phyloP scores from a whole-genome alignment of 83 land plant genomes.

The Picea engelmannii region DNA sequence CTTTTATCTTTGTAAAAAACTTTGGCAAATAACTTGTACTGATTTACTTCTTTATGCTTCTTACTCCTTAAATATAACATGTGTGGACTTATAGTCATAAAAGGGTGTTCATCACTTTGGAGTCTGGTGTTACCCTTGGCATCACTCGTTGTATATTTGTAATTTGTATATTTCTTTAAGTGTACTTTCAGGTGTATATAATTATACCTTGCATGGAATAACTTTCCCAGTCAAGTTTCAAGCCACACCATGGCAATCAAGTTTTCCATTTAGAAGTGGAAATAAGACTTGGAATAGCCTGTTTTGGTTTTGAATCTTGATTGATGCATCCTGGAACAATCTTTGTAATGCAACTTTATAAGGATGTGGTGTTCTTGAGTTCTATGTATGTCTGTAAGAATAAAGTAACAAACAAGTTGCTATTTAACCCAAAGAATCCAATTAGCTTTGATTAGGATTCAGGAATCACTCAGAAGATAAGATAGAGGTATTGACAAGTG shows the following conservation, averaged over 20 bases:
- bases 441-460: neutral
- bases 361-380: neutral
- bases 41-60: neutral
- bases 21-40: neutral
- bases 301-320: too few species aligned
- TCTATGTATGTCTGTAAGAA: neutral
- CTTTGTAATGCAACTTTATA: neutral
- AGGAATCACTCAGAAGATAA: too few species aligned
- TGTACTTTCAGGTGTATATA: neutral
- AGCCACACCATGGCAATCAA: neutral
- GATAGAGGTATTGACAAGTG: too few species aligned
- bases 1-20: neutral
- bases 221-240: neutral
- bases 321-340: neutral
- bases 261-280: neutral
- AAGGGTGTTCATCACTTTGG: neutral
- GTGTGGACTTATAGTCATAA: neutral
- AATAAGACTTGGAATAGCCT: neutral
- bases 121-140: neutral
- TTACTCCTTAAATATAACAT: neutral
- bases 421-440: neutral
- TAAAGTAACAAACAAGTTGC: neutral
- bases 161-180: neutral
- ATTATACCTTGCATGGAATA: neutral
- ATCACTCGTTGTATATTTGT: neutral